These are phyloP conservation scores for Leccinum angustisporum DNA, from an alignment of 1,284 basidiomycete species.

Conservation along the genomic window DNA sequence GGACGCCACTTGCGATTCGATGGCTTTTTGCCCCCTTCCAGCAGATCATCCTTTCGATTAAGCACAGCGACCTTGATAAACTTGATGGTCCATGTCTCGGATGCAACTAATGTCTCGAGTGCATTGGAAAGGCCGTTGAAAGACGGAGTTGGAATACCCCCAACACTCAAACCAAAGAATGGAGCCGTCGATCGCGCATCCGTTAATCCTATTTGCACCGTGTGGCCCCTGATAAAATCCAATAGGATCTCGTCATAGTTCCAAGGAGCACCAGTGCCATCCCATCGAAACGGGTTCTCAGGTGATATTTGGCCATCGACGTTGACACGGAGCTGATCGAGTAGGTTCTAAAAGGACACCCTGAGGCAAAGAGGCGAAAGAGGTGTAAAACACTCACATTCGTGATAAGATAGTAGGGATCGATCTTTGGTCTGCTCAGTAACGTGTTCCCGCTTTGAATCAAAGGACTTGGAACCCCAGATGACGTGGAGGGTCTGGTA, in stretches of 20 bases:
- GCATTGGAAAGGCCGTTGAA: conserved; percentile 21
- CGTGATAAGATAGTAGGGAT: conserved; percentile 90
- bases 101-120: conserved; percentile 22
- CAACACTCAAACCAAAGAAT: conserved; percentile 50
- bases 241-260: conserved; percentile 67
- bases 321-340: conserved; percentile 77
- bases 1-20: conserved; percentile 84
- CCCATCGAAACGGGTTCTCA: conserved; percentile 73
- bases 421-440: conserved; percentile 69
- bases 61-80: conserved; percentile 84
- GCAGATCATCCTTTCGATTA: conserved; percentile 80
- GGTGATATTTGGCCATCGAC: conserved; percentile 64
- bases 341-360: conserved; percentile 50
- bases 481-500: conserved; percentile 43
- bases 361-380: conserved; percentile 8
- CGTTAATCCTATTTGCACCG: conserved; percentile 54
- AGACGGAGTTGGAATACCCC: conserved; percentile 35
- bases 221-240: conserved; percentile 67
- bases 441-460: conserved; percentile 40
- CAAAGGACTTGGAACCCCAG: conserved; percentile 35
- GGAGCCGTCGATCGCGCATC: conserved; percentile 44
- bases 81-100: conserved; percentile 58
- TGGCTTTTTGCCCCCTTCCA: conserved; percentile 76
- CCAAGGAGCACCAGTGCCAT: conserved; percentile 71
- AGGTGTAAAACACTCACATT: conserved; percentile 48